Percentiles rank a stretch among this genome's conserved stretches.
Conservation (phyloP, 106 monocot species). For the Allium cepa region DNA sequence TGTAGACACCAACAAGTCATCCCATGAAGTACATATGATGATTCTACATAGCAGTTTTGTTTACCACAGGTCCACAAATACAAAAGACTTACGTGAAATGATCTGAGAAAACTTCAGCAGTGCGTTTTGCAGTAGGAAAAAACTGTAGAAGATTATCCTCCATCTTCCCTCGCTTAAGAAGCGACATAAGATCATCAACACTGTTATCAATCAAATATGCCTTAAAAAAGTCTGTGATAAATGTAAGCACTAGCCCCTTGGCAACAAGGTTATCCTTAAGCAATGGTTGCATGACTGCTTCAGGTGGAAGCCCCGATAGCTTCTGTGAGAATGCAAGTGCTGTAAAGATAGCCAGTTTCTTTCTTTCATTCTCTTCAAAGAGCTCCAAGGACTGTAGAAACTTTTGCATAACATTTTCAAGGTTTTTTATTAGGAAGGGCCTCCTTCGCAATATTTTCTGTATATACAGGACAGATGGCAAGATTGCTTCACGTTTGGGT, state of each 20-base stretch:
- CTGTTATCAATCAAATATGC: constrained; percentile 71
- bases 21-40: too few relatives aligned
- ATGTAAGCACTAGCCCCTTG: constrained; percentile 84
- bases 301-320: constrained; percentile 79
- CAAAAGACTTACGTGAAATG: constrained; percentile 62
- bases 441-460: constrained; percentile 78
- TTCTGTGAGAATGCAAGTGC: constrained; percentile 96
- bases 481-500: constrained; percentile 70
- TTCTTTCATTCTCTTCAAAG: constrained; percentile 84
- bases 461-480: constrained; percentile 79
- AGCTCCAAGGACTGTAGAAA: constrained; percentile 89
- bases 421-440: constrained; percentile 88
- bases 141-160: constrained; percentile 86
- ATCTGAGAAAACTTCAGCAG: constrained; percentile 66
- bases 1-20: too few relatives aligned
- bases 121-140: constrained; percentile 67
- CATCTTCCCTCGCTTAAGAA: constrained; percentile 81
- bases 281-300: constrained; percentile 83
- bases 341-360: constrained; percentile 77
- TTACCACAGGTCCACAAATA: too few relatives aligned
- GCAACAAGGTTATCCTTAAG: constrained; percentile 90
- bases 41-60: too few relatives aligned
- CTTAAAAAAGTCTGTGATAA: constrained; percentile 85
- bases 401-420: constrained; percentile 86
- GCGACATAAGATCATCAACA: constrained; percentile 81